A percentile compares a stretch with the other conserved stretches of the same genome.
phyloP scores from a whole-genome alignment of 345 rosid species.

The Camelina sativa region DNA sequence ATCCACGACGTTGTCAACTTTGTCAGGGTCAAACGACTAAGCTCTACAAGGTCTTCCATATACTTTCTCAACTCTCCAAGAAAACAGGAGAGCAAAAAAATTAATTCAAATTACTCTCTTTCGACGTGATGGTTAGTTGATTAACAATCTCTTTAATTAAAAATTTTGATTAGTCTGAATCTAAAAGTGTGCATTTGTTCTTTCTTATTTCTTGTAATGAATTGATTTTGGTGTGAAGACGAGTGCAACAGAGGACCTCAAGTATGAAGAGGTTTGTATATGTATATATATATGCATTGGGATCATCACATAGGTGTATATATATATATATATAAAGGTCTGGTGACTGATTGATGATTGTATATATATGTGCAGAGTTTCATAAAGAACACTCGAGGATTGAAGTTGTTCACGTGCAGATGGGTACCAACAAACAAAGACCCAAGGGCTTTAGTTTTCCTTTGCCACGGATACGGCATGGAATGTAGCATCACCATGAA shows the following conservation, averaged over 20 bases:
- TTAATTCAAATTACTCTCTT: not conserved
- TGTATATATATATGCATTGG: not conserved
- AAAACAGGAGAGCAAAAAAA: not conserved
- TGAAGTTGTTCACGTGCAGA: conserved; percentile 75
- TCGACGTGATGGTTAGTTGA: conserved; percentile 25
- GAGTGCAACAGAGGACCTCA: conserved; percentile 31
- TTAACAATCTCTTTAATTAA: conserved; percentile 16
- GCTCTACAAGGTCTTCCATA: conserved; percentile 13
- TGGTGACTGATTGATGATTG: not conserved
- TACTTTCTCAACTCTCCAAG: conserved; percentile 29
- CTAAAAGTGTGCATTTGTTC: not conserved
- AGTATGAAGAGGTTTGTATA: conserved; percentile 35
- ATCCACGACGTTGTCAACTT: not conserved
- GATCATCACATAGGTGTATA: not conserved
- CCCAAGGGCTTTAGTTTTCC: conserved; percentile 69
- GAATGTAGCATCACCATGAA: conserved; percentile 94
- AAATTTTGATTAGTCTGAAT: conserved; percentile 1
- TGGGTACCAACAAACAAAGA: conserved; percentile 68
- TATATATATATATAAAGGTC: not conserved
- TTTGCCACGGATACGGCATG: conserved; percentile 95
- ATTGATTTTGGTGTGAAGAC: conserved; percentile 29
- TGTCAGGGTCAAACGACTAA: conserved; percentile 27
- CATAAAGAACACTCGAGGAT: conserved; percentile 60
- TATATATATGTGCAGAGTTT: conserved; percentile 51
- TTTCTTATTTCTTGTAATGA: not conserved